Base-by-base conservation (phyloP, 2,329 filamentous ascomycete species). In the Sporothrix protearum region DNA sequence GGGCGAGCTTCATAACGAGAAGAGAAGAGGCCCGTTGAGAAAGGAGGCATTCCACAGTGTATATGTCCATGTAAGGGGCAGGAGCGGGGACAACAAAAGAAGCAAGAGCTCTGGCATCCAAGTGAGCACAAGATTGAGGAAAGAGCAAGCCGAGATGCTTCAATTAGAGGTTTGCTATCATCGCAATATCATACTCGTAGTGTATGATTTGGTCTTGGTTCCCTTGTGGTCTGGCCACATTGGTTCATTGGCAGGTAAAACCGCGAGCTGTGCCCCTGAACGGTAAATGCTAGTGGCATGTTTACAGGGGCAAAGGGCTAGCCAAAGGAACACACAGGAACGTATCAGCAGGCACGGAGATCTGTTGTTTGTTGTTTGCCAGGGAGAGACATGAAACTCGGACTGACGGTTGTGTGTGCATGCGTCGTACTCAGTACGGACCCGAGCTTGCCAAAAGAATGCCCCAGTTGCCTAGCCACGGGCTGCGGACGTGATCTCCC, bases 271-370 rank as follows among this genome's bases (percentile, higher is more conserved):
- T 33, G 55, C 28, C 14, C 55, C 57, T 36, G 57, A 19, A 22
- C 57, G 33, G 57, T 10, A 39, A 19, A 25, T 63, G 57, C 57
- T 25, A 33, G n/a, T 33, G 36, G 33, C 33, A 33, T 39, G 57
- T 25, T 25, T 61, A 42, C 57, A 63, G 57, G 57, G 57, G 57
- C 57, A 39, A 39, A 63, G 33, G 19, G n/a, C 57, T 25, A 63
- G 57, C n/a, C 39, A 36, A 63, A 36, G 57, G n/a, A 19, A 22
- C 49, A 42, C 39, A n/a, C n/a, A n/a, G n/a, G n/a, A 42, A 42
- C 10, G 12, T 10, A 42, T 10, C 25, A 16, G 8, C 53, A 33
- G 53, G 25, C 10, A 57, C 10, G 53, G 28, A 59, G 28, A 59
- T 36, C 55, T 3, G 36, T 59, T 36, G 28, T 8, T 33, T 3